Conservation (phyloP, 306 rosid species). For the Malus asiatica region DNA sequence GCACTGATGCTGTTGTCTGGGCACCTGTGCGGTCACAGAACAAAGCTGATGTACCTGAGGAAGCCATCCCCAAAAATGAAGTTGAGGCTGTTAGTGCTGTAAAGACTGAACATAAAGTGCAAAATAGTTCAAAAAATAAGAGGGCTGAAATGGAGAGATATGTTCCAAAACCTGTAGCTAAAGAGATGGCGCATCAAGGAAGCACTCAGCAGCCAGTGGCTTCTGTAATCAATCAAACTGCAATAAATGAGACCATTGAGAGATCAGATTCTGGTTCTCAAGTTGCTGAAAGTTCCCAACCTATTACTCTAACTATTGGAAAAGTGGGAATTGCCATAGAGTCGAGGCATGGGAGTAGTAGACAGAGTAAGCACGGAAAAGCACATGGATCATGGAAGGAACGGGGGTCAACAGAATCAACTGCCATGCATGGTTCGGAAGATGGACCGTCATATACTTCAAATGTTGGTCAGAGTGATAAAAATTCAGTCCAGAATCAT, state of each 20-base stretch:
- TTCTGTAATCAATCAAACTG: conserved; percentile 36
- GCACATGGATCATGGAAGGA: conserved; percentile 63
- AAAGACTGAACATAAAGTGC: conserved; percentile 58
- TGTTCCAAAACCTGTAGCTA: conserved; percentile 91
- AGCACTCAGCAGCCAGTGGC: conserved; percentile 34
- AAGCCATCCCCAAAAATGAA: conserved; percentile 39
- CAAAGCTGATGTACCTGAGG: conserved; percentile 52
- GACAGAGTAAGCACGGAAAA: conserved; percentile 66
- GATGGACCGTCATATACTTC: conserved; percentile 33
- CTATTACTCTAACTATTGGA: conserved; percentile 32
- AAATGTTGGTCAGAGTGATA: conserved; percentile 29
- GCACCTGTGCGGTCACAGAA: conserved; percentile 79
- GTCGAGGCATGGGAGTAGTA: conserved; percentile 45
- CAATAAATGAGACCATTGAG: conserved; percentile 29
- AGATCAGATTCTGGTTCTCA: conserved; percentile 39
- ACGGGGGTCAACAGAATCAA: conserved; percentile 43
- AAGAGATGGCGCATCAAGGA: conserved; percentile 94
- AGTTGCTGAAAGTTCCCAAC: conserved; percentile 25
- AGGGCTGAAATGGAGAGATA: conserved; percentile 95
- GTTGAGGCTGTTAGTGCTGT: conserved; percentile 37
- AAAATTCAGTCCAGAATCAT: conserved; percentile 31
- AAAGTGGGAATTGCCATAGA: conserved; percentile 41
- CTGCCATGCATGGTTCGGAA: conserved; percentile 36
- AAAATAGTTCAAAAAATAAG: conserved; percentile 55
- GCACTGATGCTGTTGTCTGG: conserved; percentile 72